Evolutionary conservation across 257 asterid genomes (phyloP).

Genomic region (Marsdenia floribunda): DNA sequence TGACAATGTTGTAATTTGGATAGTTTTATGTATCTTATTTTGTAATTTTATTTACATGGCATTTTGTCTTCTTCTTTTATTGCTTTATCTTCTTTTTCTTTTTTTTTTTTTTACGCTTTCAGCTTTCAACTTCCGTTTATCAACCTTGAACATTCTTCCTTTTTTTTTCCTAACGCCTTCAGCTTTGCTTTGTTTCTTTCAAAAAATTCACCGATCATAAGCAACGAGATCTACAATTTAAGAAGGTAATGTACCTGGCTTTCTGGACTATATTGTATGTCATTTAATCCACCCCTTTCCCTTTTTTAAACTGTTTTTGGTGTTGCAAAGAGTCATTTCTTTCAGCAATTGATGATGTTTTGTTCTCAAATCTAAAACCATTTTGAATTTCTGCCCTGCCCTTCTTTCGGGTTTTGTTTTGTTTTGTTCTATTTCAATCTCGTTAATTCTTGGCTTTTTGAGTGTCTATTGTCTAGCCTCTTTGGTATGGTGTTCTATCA

Average conservation of each 20-base stretch:
- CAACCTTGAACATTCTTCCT: too few species aligned
- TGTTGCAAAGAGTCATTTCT: background rate
- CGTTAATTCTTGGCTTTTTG: background rate
- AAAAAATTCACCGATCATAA: too few species aligned
- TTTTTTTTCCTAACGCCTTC: too few species aligned
- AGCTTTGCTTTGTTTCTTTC: too few species aligned
- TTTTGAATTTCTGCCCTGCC: background rate
- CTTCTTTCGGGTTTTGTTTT: background rate
- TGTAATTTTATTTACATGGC: too few species aligned
- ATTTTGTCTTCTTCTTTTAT: too few species aligned
- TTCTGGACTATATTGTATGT: background rate
- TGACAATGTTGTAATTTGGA: too few species aligned
- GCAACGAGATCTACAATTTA: slow-evolving; percentile 88
- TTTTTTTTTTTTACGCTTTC: too few species aligned
- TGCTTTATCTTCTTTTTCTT: too few species aligned
- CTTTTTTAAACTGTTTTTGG: background rate
- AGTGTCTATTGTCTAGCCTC: background rate
- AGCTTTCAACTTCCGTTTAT: too few species aligned
- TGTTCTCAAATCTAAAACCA: background rate
- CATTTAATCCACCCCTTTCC: background rate
- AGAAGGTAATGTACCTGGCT: slow-evolving; percentile 50
- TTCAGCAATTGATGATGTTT: background rate
- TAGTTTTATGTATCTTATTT: too few species aligned
- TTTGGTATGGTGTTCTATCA: background rate
- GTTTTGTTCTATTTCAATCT: background rate